Percentiles rank a stretch among this genome's conserved stretches.
phyloP scores from a whole-genome alignment of 345 rosid species.

The Populus ilicifolia region DNA sequence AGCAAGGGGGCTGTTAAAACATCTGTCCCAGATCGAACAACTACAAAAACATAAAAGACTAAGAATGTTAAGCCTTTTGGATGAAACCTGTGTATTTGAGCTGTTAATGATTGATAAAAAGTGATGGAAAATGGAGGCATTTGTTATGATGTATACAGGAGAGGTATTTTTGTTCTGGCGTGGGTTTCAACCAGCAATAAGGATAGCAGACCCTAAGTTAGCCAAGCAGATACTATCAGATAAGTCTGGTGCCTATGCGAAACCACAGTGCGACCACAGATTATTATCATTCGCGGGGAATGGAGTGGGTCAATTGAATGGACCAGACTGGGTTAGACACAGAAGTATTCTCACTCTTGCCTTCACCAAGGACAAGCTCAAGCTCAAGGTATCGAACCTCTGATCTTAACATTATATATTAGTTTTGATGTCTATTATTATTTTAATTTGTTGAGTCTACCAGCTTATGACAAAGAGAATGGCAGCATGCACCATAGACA shows the following conservation, averaged over 20 bases:
- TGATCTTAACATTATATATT: neutral
- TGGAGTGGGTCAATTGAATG: conserved; percentile 63
- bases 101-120: too few species aligned
- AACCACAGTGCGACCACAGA: conserved; percentile 49
- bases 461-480: conserved; percentile 49
- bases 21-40: too few species aligned
- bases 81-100: too few species aligned
- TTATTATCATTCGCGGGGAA: conserved; percentile 65
- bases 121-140: neutral
- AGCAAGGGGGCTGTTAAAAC: too few species aligned
- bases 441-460: neutral
- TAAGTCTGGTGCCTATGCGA: conserved; percentile 62
- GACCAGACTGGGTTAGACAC: conserved; percentile 63
- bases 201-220: conserved; percentile 73
- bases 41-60: too few species aligned
- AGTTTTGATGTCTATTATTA: neutral
- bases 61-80: too few species aligned
- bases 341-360: conserved; percentile 72
- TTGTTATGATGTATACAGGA: conserved; percentile 34
- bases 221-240: conserved; percentile 68
- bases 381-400: conserved; percentile 56
- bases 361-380: conserved; percentile 83
- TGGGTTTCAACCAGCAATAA: conserved; percentile 65
- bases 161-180: conserved; percentile 71
- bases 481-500: conserved; percentile 40